Conservation (phyloP, 352 stramenopile species). For the Phytopythium chamaehyphon region DNA sequence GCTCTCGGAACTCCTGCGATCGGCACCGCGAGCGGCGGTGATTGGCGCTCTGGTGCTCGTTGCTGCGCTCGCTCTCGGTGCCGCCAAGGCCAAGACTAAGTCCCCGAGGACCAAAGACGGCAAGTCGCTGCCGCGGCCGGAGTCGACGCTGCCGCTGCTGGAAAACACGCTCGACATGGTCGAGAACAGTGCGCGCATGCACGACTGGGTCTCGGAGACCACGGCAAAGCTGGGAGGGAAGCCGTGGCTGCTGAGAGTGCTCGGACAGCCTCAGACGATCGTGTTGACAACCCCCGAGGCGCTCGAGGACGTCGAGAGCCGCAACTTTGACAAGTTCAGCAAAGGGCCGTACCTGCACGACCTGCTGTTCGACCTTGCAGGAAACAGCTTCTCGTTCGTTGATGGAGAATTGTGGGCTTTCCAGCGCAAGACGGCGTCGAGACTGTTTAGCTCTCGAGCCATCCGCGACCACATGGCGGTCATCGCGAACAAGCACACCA, state of each 20-base stretch:
- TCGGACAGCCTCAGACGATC: slow-evolving; percentile 26
- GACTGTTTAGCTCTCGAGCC: slow-evolving; percentile 71
- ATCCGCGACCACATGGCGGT: slow-evolving; percentile 37
- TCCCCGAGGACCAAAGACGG: neutral
- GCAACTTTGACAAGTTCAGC: slow-evolving; percentile 41
- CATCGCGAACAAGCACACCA: slow-evolving; percentile 30
- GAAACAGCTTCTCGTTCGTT: slow-evolving; percentile 55
- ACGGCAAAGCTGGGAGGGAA: slow-evolving; percentile 16
- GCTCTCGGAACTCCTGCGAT: too few species aligned
- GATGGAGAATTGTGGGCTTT: slow-evolving; percentile 55
- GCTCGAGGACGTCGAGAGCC: slow-evolving; percentile 47
- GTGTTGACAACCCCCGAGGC: slow-evolving; percentile 23
- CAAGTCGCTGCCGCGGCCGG: neutral
- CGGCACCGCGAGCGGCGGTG: neutral
- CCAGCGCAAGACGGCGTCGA: slow-evolving; percentile 75
- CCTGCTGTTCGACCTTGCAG: slow-evolving; percentile 41
- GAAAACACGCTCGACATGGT: slow-evolving; percentile 2
- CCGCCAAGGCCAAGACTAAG: neutral
- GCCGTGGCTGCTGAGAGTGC: slow-evolving; percentile 23
- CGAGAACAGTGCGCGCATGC: slow-evolving; percentile 15
- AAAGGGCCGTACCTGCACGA: slow-evolving; percentile 39
- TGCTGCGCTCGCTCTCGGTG: neutral
- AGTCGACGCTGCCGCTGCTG: neutral
- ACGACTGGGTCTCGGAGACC: slow-evolving; percentile 47
- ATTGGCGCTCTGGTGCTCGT: neutral